Percentiles rank a stretch among this genome's conserved stretches.
phyloP scores from a whole-genome alignment of 495 filamentous ascomycete genomes.

The Aspergillus wentii region DNA sequence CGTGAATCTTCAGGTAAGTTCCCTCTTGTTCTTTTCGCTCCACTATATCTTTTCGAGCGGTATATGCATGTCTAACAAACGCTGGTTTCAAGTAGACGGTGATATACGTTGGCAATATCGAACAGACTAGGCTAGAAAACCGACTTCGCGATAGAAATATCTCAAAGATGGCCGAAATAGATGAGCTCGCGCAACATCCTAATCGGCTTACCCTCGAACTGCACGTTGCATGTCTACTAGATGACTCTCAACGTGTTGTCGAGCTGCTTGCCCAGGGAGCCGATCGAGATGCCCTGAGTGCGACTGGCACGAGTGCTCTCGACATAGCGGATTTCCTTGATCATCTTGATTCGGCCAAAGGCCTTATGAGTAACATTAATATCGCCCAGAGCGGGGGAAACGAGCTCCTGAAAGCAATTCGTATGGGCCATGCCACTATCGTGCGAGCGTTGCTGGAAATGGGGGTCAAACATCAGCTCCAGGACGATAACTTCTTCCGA shows the following conservation, averaged over 20 bases:
- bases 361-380: slow-evolving; percentile 3
- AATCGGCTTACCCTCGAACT: background rate
- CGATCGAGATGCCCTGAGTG: background rate
- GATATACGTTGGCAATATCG: too few species aligned
- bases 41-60: too few species aligned
- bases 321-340: slow-evolving; percentile 3
- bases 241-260: background rate
- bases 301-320: background rate
- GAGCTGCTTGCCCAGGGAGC: slow-evolving; percentile 2
- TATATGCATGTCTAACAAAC: too few species aligned
- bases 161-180: slow-evolving; percentile 1
- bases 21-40: too few species aligned
- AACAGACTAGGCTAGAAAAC: too few species aligned
- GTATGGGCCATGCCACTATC: slow-evolving; percentile 1
- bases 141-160: too few species aligned
- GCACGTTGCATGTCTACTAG: slow-evolving; percentile 5
- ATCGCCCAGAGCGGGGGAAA: background rate
- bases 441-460: slow-evolving; percentile 7
- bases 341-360: background rate
- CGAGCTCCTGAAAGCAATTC: slow-evolving; percentile 4
- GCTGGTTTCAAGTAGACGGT: too few species aligned
- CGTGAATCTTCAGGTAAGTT: too few species aligned
- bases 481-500: background rate
- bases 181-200: too few species aligned
- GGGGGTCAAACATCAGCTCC: slow-evolving; percentile 2